Evolutionary conservation across 2,329 filamentous ascomycete species (phyloP), one percentile per base, ranked within the genome.

Genomic region (Aspergillus transmontanensis): DNA sequence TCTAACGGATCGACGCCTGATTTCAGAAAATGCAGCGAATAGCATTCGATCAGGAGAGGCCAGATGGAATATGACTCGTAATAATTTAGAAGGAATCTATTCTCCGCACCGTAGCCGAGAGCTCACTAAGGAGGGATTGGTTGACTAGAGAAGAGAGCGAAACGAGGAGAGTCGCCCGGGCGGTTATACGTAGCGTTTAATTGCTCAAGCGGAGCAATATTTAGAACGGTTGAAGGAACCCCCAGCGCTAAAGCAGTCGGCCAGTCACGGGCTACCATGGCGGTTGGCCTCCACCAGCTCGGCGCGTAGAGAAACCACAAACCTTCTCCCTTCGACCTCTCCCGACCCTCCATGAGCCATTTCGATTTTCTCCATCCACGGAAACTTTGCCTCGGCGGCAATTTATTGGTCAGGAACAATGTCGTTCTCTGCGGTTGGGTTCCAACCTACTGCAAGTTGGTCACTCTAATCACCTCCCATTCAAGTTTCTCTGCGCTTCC

Each of bases 381-480:
- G 19, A 34, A 46, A 43, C 46, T 45, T 46, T 32, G n/a, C 23
- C 28, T 19, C 54, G 46, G 54, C 54, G 54, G 26, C 36, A 50
- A 56, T 41, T 30, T 12, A 64, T 64, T 64, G 62, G 62, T 28
- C 54, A 51, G 39, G 62, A 43, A 57, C n/a, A 46, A 46, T 46
- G 43, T 46, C 21, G 21, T 12, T 57, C 39, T 28, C 34, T 57
- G 45, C 50, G 14, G 43, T 60, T 62, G 57, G 41, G 32, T 43
- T 57, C 51, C 19, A 30, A 62, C 58, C 66, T 68, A 66, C 66
- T 68, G 66, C 66, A 64, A 56, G 66, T 58, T 58, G 62, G 55
- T 68, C 66, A 68, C 64, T 64, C 60, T 34, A 36, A 66, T 66
- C 66, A 68, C 64, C 57, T 64, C 65, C 51, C 58, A 43, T 59